Conservation (phyloP, 257 asterid species). For the Oldenlandia corymbosa region DNA sequence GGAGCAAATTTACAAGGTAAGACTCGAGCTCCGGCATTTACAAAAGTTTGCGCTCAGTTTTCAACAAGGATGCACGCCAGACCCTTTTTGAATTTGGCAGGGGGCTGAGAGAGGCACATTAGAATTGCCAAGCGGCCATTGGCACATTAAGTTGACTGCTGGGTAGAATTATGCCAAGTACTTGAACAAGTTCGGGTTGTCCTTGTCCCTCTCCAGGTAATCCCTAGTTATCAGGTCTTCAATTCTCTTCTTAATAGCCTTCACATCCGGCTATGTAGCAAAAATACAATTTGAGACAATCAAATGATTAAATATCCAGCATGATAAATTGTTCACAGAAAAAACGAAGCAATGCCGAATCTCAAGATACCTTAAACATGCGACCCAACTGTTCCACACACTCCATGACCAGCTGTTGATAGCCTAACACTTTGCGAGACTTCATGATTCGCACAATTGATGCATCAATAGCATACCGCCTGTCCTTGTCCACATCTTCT, state of each 20-base stretch:
- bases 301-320: not conserved
- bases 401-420: slow-evolving; percentile 94
- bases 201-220: slow-evolving; percentile 91
- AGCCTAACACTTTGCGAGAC: slow-evolving; percentile 89
- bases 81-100: slow-evolving; percentile 2
- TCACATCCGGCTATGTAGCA: slow-evolving; percentile 74
- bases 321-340: not conserved
- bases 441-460: slow-evolving; percentile 98
- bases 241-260: slow-evolving; percentile 95
- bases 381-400: slow-evolving; percentile 95
- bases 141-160: not conserved
- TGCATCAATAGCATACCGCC: slow-evolving; percentile 96
- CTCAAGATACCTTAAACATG: slow-evolving; percentile 92
- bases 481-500: slow-evolving; percentile 97
- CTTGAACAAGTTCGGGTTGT: slow-evolving; percentile 82
- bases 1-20: slow-evolving; percentile 24
- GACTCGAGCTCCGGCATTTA: slow-evolving; percentile 21
- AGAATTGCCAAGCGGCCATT: not conserved
- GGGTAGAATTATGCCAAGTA: slow-evolving; percentile 71
- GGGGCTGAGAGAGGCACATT: not conserved
- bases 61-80: not conserved
- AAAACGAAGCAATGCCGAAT: too few relatives aligned
- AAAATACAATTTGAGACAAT: not conserved
- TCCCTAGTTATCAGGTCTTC: slow-evolving; percentile 96
- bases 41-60: slow-evolving; percentile 8